Evolutionary conservation across 2,329 filamentous ascomycete genomes (phyloP), one percentile per base, ranked within the genome.

Genomic region (Cladosporium sp.): DNA sequence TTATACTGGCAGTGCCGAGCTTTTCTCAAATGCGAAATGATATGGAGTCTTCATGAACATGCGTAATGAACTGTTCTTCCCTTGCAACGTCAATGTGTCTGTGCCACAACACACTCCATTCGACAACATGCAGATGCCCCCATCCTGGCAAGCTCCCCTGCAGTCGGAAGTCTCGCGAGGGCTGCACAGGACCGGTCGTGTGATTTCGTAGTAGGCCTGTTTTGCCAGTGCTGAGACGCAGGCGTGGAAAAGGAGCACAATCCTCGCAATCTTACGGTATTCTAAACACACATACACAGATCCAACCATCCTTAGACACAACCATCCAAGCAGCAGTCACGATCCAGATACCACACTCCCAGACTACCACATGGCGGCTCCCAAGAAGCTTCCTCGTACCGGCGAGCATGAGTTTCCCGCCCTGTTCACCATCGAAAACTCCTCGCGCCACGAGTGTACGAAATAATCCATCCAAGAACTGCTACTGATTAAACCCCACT

Each of bases 391-490:
- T 21, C 58, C 58, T 23, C 36, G 26, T 10, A 49, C 68, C 23
- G 67, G 56, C 26, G 58, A 67, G 34, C 66, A 68, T 26, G 66
- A 72, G 21, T 76, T 77, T 58, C 76, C 76, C 18, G 67, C 75
- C 63, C 67, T 79, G 53, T 79, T 79, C 70, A 77, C 73, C n/a
- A 71, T 78, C 57, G 72, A 73, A 32, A 71, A 71, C 58, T 72
- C 70, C 34, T 70, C 69, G 56, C 70, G 76, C 51, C 77, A 79
- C 65, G 77, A 79, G 65, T 61, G 75, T 70, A 65, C 67, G 65
- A 51, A 49, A 49, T 16, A 18, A n/a, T 13, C 39, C 7, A 1
- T 5, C 10, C n/a, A 46, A 11, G 8, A 11, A 5, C 39, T 46
- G 39, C 11, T 8, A 10, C 8, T 13, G 11, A 64, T 53, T 7